Percentiles rank a stretch among this genome's conserved stretches.
Conservation (phyloP, 352 stramenopile species). For the Phytophthora constricta region DNA sequence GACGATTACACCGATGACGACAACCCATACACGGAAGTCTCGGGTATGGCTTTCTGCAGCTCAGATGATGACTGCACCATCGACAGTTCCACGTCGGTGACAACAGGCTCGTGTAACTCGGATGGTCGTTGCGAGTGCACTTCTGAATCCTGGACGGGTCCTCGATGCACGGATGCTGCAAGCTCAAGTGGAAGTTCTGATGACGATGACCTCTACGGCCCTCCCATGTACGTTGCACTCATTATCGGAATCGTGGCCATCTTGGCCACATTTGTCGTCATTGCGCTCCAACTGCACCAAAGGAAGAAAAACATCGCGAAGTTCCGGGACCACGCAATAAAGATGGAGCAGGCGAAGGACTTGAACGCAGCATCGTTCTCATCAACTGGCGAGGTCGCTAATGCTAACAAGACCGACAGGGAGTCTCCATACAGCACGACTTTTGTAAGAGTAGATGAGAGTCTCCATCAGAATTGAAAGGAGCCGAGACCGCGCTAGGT, state of each 20-base stretch:
- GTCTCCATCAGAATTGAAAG: background rate
- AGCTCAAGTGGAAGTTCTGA: conserved; percentile 7
- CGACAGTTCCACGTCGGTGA: conserved; percentile 12
- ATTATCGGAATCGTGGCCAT: conserved; percentile 14
- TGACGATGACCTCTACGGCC: conserved; percentile 19
- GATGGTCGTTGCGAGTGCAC: conserved; percentile 31
- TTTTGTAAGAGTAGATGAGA: conserved; percentile 36
- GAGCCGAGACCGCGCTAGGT: background rate
- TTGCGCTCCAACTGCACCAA: conserved; percentile 15
- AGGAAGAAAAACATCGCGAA: conserved; percentile 17
- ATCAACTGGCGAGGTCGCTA: conserved; percentile 24
- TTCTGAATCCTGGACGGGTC: conserved; percentile 36
- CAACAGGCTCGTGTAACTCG: conserved; percentile 26
- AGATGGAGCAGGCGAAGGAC: conserved; percentile 17
- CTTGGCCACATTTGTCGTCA: conserved; percentile 2
- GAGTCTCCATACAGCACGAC: conserved; percentile 38
- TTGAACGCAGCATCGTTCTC: conserved; percentile 18
- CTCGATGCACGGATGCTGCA: conserved; percentile 37
- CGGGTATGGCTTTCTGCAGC: conserved; percentile 42
- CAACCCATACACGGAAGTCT: conserved; percentile 44
- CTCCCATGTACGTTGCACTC: conserved; percentile 20
- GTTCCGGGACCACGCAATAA: conserved; percentile 1
- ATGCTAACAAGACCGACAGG: conserved; percentile 43
- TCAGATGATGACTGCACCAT: conserved; percentile 50
- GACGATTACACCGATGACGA: conserved; percentile 41